Percentiles rank a stretch among this genome's conserved stretches.
Conservation (phyloP, 2,329 filamentous ascomycete species). For the Fusarium mangiferae region DNA sequence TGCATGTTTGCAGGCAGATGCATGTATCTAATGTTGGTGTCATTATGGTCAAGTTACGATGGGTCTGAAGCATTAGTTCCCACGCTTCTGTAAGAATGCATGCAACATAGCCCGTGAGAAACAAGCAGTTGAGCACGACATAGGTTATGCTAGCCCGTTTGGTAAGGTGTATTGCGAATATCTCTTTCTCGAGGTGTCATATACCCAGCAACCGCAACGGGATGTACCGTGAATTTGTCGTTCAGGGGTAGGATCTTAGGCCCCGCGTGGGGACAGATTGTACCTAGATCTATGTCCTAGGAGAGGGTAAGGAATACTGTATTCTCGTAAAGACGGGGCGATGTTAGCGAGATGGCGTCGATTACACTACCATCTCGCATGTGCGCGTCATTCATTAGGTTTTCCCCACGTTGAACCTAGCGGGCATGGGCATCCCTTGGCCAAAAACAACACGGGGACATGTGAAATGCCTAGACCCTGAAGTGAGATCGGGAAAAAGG, state of each 20-base stretch:
- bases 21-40: slow-evolving; percentile 19
- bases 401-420: slow-evolving; percentile 4
- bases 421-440: neutral
- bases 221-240: neutral
- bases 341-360: neutral
- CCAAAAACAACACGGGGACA: neutral
- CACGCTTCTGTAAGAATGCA: neutral
- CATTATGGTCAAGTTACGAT: slow-evolving; percentile 16
- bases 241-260: slow-evolving; percentile 7
- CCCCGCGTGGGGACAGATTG: slow-evolving; percentile 19
- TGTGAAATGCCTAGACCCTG: slow-evolving; percentile 3
- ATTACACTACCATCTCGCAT: slow-evolving; percentile 37
- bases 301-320: neutral
- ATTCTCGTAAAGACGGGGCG: slow-evolving; percentile 23
- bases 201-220: slow-evolving; percentile 9
- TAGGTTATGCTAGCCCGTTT: slow-evolving; percentile 13
- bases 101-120: neutral
- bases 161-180: slow-evolving; percentile 6
- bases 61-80: neutral
- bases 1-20: neutral
- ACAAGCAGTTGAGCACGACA: slow-evolving; percentile 7
- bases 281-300: slow-evolving; percentile 26
- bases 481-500: neutral
- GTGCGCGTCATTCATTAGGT: slow-evolving; percentile 36
- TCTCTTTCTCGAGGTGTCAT: slow-evolving; percentile 32